Conservation (phyloP, 2,329 filamentous ascomycete genomes). For the Thielaviopsis euricoi region DNA sequence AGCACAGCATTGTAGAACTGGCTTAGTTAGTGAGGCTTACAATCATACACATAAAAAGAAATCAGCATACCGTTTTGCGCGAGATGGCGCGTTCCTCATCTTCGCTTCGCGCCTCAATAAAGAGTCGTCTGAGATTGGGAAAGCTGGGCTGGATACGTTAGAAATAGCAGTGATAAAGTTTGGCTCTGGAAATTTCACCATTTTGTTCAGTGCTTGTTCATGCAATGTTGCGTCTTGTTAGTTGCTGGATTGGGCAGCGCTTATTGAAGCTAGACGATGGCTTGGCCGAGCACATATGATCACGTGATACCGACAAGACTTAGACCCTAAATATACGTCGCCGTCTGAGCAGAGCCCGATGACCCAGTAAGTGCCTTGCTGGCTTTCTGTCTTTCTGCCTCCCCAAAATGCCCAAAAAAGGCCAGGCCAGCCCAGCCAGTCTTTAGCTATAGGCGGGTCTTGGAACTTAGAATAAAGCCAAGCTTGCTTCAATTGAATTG, state of each 20-base stretch:
- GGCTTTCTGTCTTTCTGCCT: too few relatives aligned
- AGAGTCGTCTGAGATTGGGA: slow-evolving; percentile 87
- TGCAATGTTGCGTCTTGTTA: not conserved
- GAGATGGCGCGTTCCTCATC: slow-evolving; percentile 91
- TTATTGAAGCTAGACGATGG: not conserved
- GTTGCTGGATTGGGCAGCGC: not conserved
- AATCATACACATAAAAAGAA: not conserved
- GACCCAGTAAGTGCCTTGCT: too few relatives aligned
- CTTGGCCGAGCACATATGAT: not conserved
- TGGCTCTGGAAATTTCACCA: not conserved
- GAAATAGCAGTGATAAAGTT: not conserved
- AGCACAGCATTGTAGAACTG: slow-evolving; percentile 96
- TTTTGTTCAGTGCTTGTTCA: not conserved
- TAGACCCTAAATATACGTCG: not conserved
- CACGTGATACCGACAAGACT: not conserved
- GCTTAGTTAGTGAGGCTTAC: slow-evolving; percentile 9
- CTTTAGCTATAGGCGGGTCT: not conserved
- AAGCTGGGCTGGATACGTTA: slow-evolving; percentile 50
- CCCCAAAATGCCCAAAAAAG: too few relatives aligned
- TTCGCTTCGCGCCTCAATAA: slow-evolving; percentile 85
- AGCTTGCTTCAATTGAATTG: not conserved
- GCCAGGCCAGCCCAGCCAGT: too few relatives aligned
- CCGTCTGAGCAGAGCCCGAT: too few relatives aligned
- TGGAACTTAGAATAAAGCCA: not conserved
- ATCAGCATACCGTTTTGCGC: slow-evolving; percentile 48